Evolutionary conservation across 2,329 filamentous ascomycete genomes (phyloP).

Genomic region (Phyllachora maydis): DNA sequence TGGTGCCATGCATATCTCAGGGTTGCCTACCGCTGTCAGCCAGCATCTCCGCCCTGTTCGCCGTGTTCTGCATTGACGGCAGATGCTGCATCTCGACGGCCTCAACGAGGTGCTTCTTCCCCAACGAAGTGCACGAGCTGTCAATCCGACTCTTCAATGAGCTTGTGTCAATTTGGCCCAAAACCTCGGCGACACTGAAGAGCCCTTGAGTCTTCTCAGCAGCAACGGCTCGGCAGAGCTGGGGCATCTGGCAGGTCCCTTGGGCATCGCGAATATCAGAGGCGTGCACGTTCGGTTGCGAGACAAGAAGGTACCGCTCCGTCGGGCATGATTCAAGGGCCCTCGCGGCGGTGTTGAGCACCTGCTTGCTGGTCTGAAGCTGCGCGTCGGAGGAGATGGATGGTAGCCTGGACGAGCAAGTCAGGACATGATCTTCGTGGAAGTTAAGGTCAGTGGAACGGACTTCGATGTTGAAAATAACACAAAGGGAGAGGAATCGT

Average conservation of each 20-base stretch:
- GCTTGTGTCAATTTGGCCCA: constrained; percentile 22
- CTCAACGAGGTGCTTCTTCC: constrained; percentile 16
- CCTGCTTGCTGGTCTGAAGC: constrained; percentile 25
- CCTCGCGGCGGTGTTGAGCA: constrained; percentile 19
- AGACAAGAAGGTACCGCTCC: constrained; percentile 55
- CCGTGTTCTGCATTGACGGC: constrained; percentile 11
- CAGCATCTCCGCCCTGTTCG: constrained; percentile 23
- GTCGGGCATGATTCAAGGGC: constrained; percentile 50
- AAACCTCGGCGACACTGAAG: constrained; percentile 34
- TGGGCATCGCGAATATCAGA: constrained; percentile 37
- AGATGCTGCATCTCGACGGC: constrained; percentile 19
- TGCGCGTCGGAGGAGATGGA: constrained; percentile 14
- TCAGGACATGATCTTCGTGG: not conserved
- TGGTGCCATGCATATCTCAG: not conserved
- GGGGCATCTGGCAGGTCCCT: constrained; percentile 28
- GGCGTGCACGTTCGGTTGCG: constrained; percentile 53
- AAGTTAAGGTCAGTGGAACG: constrained; percentile 10
- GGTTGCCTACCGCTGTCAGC: constrained; percentile 22
- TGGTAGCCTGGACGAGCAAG: constrained; percentile 9
- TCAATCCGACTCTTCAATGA: constrained; percentile 22
- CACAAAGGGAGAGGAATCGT: constrained; percentile 75
- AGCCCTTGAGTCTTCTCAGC: constrained; percentile 14
- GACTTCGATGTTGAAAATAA: constrained; percentile 73
- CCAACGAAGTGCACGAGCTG: constrained; percentile 20
- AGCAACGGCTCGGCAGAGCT: constrained; percentile 21